Percentiles rank a stretch among this genome's conserved stretches.
phyloP scores from a whole-genome alignment of 169 alveolate species.

The Prorocentrum cordatum region DNA sequence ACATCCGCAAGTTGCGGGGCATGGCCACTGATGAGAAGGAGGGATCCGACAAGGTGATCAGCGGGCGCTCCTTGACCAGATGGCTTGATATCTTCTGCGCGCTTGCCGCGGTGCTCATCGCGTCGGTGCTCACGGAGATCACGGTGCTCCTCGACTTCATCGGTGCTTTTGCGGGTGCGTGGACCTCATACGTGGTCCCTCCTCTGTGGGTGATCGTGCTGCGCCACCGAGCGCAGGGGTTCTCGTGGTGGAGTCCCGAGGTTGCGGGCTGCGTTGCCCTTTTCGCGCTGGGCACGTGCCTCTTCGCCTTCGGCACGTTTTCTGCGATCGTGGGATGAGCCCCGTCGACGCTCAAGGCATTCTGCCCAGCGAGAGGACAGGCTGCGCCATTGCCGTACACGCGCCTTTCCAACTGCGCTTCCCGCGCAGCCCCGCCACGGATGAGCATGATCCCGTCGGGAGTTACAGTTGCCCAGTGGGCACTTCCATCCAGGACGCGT shows the following conservation, averaged over 20 bases:
- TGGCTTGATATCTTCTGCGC: constrained; percentile 30
- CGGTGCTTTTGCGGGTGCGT: constrained; percentile 5
- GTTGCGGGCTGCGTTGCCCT: not conserved
- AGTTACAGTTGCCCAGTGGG: no score
- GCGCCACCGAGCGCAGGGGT: not conserved
- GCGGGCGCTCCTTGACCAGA: not conserved
- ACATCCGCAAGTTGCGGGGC: constrained; percentile 15
- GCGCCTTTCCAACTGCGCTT: no score
- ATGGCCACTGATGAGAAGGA: not conserved
- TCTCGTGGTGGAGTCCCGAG: constrained; percentile 18
- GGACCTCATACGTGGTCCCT: constrained; percentile 2
- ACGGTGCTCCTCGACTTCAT: not conserved
- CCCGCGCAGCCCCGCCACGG: no score
- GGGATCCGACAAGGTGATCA: not conserved
- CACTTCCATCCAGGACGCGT: no score
- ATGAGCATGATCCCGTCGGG: no score
- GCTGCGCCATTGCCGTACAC: no score
- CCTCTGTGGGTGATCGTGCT: not conserved
- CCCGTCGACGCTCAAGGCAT: no score
- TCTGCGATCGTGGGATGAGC: not conserved
- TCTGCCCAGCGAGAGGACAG: no score
- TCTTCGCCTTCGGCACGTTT: constrained; percentile 10
- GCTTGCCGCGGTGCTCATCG: not conserved
- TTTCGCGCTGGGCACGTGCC: not conserved
- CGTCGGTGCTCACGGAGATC: constrained; percentile 1